phyloP scores from a whole-genome alignment of 768 basidiomycete genomes.

The Naganishia kalamii region DNA sequence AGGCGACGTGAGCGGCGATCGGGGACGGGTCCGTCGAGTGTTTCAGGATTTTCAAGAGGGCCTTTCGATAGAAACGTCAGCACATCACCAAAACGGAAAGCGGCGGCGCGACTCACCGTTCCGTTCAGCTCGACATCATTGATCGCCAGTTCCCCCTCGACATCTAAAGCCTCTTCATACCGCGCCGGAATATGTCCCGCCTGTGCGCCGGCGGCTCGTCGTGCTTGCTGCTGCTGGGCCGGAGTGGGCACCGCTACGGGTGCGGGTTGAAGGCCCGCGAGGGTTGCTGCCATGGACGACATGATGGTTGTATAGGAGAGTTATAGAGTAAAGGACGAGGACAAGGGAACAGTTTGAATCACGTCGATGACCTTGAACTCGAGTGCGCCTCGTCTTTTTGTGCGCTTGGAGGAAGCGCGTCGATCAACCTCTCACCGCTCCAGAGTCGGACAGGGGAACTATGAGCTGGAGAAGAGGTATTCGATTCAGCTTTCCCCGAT shows the following conservation, averaged over 20 bases:
- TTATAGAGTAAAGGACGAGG: neutral
- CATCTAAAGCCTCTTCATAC: conserved; percentile 87
- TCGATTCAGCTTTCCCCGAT: no score
- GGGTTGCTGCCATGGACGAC: conserved; percentile 85
- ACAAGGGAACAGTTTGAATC: neutral
- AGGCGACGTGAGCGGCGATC: conserved; percentile 16
- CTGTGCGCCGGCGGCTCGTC: conserved; percentile 54
- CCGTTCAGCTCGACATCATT: conserved; percentile 76
- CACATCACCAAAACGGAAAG: neutral
- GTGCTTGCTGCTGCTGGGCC: conserved; percentile 52
- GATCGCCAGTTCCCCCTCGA: conserved; percentile 80
- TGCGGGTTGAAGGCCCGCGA: conserved; percentile 62
- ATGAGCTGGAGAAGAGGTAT: no score
- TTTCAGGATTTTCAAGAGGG: conserved; percentile 87
- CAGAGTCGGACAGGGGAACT: neutral
- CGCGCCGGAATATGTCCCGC: conserved; percentile 71
- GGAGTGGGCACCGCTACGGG: conserved; percentile 48
- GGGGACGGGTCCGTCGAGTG: conserved; percentile 72
- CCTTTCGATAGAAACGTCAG: conserved; percentile 52
- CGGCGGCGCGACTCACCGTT: conserved; percentile 56
- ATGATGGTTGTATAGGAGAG: conserved; percentile 26
- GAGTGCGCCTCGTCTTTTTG: neutral
- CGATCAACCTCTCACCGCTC: no score
- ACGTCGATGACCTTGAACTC: neutral
- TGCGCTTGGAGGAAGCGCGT: neutral